Percentiles rank a stretch among this genome's conserved stretches.
Conservation (phyloP, 768 basidiomycete genomes). For the Lyophyllum semitale region DNA sequence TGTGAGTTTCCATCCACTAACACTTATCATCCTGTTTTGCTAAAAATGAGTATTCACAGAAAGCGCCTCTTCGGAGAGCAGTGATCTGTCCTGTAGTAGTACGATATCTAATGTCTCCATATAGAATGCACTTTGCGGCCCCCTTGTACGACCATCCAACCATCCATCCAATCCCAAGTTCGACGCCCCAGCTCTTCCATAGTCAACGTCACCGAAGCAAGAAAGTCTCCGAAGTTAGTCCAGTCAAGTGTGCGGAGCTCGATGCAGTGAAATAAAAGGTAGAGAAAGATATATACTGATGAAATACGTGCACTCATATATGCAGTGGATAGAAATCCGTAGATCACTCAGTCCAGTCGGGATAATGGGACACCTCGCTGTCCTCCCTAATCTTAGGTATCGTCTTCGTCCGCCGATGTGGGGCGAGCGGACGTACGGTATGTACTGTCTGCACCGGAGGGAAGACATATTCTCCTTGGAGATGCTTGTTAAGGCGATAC, state of each 20-base stretch:
- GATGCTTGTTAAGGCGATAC: constrained; percentile 34
- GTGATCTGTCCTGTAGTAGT: constrained; percentile 12
- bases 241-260: neutral
- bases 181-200: neutral
- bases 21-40: neutral
- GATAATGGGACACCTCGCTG: constrained; percentile 25
- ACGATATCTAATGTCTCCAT: constrained; percentile 1
- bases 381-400: constrained; percentile 35
- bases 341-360: neutral
- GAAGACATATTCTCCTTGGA: constrained; percentile 43
- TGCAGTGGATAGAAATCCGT: neutral
- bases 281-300: neutral
- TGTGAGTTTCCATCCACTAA: constrained; percentile 52
- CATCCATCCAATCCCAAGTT: neutral
- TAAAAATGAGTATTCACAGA: constrained; percentile 32
- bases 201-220: neutral
- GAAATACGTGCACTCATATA: neutral
- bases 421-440: constrained; percentile 8
- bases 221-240: neutral
- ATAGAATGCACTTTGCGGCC: neutral
- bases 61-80: constrained; percentile 68
- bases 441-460: constrained; percentile 34
- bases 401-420: constrained; percentile 32
- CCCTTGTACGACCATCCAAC: neutral
- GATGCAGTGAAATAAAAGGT: neutral